phyloP scores from a whole-genome alignment of 2,329 filamentous ascomycete genomes.

The Talaromyces amestolkiae region DNA sequence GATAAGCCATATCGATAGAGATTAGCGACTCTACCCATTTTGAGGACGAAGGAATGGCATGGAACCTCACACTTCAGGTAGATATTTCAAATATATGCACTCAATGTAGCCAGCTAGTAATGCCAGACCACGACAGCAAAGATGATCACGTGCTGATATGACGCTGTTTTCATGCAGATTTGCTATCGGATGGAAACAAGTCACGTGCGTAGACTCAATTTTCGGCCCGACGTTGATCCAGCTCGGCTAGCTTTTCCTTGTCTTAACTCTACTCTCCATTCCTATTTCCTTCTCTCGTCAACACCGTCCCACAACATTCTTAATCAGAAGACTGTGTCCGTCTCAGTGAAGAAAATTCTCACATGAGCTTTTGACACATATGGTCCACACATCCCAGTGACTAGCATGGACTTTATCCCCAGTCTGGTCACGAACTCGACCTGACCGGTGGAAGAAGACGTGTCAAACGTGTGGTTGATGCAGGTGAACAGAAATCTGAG shows the following conservation, averaged over 20 bases:
- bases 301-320: neutral
- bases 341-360: conserved; percentile 43
- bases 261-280: neutral
- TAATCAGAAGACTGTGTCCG: conserved; percentile 19
- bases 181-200: neutral
- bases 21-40: conserved; percentile 8
- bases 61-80: neutral
- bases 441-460: conserved; percentile 39
- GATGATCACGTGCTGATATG: conserved; percentile 17
- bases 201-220: neutral
- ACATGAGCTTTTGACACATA: conserved; percentile 38
- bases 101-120: conserved; percentile 4
- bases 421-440: conserved; percentile 9
- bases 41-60: neutral
- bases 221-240: conserved; percentile 19
- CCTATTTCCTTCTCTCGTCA: neutral
- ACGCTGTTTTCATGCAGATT: neutral
- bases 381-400: conserved; percentile 18
- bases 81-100: neutral
- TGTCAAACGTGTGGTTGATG: conserved; percentile 39
- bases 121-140: conserved; percentile 15
- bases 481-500: conserved; percentile 51
- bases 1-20: conserved; percentile 14
- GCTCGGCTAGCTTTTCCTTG: conserved; percentile 14
- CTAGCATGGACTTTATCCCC: conserved; percentile 38